These are phyloP conservation scores for Nectriaceae sp. DNA, from an alignment of 2,329 filamentous ascomycete species.

Conservation along the genomic window DNA sequence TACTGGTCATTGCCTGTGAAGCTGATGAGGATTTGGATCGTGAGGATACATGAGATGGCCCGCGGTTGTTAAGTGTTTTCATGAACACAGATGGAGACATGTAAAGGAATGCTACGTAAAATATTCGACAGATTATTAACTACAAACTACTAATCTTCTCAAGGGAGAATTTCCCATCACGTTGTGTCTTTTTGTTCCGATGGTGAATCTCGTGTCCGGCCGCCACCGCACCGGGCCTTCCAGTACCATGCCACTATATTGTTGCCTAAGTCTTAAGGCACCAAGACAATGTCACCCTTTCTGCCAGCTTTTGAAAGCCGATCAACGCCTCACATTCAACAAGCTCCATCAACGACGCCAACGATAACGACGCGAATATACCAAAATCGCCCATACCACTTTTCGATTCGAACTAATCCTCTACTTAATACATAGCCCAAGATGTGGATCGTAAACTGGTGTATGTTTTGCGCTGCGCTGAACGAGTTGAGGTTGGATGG, in stretches of 20 bases:
- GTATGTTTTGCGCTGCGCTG: conserved; percentile 62
- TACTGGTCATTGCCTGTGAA: too few relatives aligned
- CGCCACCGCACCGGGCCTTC: conserved; percentile 23
- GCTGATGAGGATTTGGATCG: too few relatives aligned
- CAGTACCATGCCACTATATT: conserved; percentile 11
- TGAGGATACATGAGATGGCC: too few relatives aligned
- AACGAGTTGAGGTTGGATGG: conserved; percentile 13
- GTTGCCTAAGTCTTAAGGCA: conserved; percentile 29
- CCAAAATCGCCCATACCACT: conserved; percentile 9
- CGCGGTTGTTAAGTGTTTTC: too few relatives aligned
- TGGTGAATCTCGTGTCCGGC: conserved; percentile 1
- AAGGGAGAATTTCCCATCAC: too few relatives aligned
- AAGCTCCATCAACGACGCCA: conserved; percentile 23
- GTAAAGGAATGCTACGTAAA: too few relatives aligned
- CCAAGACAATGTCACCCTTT: conserved; percentile 23
- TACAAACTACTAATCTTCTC: too few relatives aligned
- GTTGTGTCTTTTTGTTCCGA: too few relatives aligned
- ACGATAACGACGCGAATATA: conserved; percentile 25
- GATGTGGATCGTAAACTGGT: conserved; percentile 98
- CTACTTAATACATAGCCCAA: conserved; percentile 35
- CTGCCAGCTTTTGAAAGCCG: conserved; percentile 30
- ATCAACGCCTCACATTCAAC: conserved; percentile 21
- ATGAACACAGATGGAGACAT: too few relatives aligned
- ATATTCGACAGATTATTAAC: too few relatives aligned
- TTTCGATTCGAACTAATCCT: conserved; percentile 23